Evolutionary conservation across 2,329 filamentous ascomycete genomes (phyloP).

Genomic region (Lithohypha guttulata): DNA sequence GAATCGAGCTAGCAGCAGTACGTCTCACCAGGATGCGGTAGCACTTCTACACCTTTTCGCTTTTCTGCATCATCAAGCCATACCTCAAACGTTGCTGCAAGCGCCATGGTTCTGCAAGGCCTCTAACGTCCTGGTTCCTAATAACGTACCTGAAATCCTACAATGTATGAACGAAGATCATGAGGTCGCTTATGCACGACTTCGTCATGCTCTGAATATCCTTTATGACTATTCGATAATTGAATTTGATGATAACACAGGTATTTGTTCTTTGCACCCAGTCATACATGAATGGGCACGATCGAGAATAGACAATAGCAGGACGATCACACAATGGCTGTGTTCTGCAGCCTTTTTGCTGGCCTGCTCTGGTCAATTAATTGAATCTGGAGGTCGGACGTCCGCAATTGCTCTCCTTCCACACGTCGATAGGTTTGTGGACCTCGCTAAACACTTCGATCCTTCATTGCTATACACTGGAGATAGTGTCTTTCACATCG

Average conservation of each 20-base stretch:
- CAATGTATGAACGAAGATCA: neutral
- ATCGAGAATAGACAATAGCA: slow-evolving; percentile 5
- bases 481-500: slow-evolving; percentile 13
- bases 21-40: slow-evolving; percentile 8
- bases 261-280: slow-evolving; percentile 12
- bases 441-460: neutral
- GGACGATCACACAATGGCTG: slow-evolving; percentile 9
- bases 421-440: slow-evolving; percentile 12
- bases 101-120: neutral
- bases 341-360: slow-evolving; percentile 9
- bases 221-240: slow-evolving; percentile 13
- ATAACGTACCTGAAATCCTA: neutral
- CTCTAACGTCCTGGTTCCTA: neutral
- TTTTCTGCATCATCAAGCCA: slow-evolving; percentile 11
- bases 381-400: slow-evolving; percentile 7
- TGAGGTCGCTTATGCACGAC: slow-evolving; percentile 6
- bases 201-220: slow-evolving; percentile 6
- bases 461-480: slow-evolving; percentile 3
- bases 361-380: slow-evolving; percentile 2
- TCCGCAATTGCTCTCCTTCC: slow-evolving; percentile 8
- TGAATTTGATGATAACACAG: slow-evolving; percentile 9
- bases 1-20: neutral
- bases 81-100: slow-evolving; percentile 9
- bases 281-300: slow-evolving; percentile 12
- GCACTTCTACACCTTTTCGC: slow-evolving; percentile 13